Base-by-base conservation (phyloP, 208 protist genomes). In the Leishmania martiniquensis region DNA sequence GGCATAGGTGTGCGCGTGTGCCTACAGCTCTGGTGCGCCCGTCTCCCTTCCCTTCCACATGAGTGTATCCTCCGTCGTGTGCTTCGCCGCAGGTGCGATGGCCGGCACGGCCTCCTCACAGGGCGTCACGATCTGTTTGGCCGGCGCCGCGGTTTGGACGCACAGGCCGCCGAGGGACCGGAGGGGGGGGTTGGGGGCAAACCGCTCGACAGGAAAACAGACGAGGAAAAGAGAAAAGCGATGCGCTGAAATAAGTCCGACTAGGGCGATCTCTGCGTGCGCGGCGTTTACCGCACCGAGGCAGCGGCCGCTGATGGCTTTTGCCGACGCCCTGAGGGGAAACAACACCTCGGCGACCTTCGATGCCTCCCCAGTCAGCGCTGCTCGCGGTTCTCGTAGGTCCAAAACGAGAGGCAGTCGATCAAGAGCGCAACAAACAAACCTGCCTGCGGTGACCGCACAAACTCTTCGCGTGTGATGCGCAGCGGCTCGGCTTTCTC, bases 341-440 rank as follows among this genome's bases (percentile, higher is more conserved):
- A n/a, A n/a, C n/a, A 66, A 1, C 34, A 7, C 10, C 32, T 44
- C 13, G 4, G 13, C 60, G 7, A 34, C 32, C 34, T 20, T 1
- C 34, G n/a, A n/a, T n/a, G n/a, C 34, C 13, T 44, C 7, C 3
- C 34, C 20, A 17, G 34, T 76, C 70, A 84, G 25, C 83, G 78
- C 69, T 87, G 78, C 78, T 96, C 93, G 22, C 95, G 86, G 75
- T 94, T 95, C 76, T 98, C 96, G 82, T 98, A 97, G 42, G 87
- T 87, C 89, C 89, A 98, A 47, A 98, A 98, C 29, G 88, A 97
- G 3, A 96, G 76, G 68, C 93, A 96, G 84, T 98, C 96, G 65
- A 95, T 93, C 37, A 98, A 65, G 20, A 98, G 87, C 12, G 87
- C 84, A 0, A 95, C 85, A 68, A 98, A 96, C 22, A 97, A 85